These are phyloP conservation scores for Punctularia strigosozonata DNA, from an alignment of 768 basidiomycete species.

Conservation along the genomic window DNA sequence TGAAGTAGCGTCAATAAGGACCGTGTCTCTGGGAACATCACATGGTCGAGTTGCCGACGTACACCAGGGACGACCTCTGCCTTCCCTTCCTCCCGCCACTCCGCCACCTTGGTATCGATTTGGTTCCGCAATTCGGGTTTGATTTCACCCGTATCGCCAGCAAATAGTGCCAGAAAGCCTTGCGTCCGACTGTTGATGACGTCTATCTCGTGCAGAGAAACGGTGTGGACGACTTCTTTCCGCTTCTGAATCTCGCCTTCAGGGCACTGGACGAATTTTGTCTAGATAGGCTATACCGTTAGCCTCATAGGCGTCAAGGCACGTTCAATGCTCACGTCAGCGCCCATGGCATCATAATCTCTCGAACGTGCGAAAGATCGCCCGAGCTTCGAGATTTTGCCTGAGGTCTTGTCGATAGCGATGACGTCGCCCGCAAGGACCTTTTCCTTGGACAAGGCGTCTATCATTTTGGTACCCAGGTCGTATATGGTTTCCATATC, in stretches of 20 bases:
- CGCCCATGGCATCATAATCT: conserved; percentile 99
- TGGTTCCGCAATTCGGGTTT: conserved; percentile 94
- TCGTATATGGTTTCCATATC: conserved; percentile 99
- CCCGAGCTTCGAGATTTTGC: conserved; percentile 92
- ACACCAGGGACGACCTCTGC: conserved; percentile 96
- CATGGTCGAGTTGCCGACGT: conserved; percentile 10
- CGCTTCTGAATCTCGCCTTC: conserved; percentile 97
- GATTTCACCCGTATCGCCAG: conserved; percentile 97
- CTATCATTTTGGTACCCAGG: conserved; percentile 98
- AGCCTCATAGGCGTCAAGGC: not conserved
- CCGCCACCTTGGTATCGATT: conserved; percentile 92
- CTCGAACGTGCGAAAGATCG: conserved; percentile 93
- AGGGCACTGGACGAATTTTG: conserved; percentile 96
- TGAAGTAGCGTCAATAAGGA: not conserved
- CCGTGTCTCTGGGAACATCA: not conserved
- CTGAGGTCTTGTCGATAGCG: conserved; percentile 94
- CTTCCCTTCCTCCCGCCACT: conserved; percentile 98
- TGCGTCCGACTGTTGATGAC: conserved; percentile 98
- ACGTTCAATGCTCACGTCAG: conserved; percentile 58
- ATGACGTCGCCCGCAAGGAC: conserved; percentile 92
- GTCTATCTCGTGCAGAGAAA: conserved; percentile 96
- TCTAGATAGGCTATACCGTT: conserved; percentile 38
- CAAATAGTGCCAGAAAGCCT: conserved; percentile 91
- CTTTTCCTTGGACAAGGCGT: conserved; percentile 93
- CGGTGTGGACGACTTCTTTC: conserved; percentile 94